Evolutionary conservation across 257 asterid genomes (phyloP).

Genomic region (Penstemon barbatus): DNA sequence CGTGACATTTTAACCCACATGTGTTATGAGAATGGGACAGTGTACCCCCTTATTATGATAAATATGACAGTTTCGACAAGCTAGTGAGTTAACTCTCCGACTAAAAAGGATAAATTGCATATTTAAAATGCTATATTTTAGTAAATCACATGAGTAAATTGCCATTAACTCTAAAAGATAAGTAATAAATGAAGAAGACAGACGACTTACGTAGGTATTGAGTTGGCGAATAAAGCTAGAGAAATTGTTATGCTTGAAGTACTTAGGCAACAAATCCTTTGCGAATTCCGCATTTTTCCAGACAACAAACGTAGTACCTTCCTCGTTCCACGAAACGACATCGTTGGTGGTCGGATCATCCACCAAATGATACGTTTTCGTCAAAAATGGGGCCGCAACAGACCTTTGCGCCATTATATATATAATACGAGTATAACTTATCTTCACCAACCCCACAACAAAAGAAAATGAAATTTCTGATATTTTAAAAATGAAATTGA

Average conservation of each 20-base stretch:
- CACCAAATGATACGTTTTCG: slow-evolving; percentile 78
- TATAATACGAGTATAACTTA: too few relatives aligned
- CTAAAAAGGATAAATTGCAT: too few relatives aligned
- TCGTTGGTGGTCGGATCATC: slow-evolving; percentile 68
- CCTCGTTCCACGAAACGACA: slow-evolving; percentile 76
- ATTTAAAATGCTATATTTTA: too few relatives aligned
- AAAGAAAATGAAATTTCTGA: background rate
- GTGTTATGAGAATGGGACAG: too few relatives aligned
- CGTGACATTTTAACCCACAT: too few relatives aligned
- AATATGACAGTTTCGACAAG: too few relatives aligned
- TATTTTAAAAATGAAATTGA: too few relatives aligned
- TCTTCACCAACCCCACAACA: background rate
- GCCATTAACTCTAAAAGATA: too few relatives aligned
- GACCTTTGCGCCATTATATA: slow-evolving; percentile 63
- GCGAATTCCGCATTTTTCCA: slow-evolving; percentile 95
- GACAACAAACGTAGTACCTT: slow-evolving; percentile 71
- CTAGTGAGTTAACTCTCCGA: too few relatives aligned
- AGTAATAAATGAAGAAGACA: background rate
- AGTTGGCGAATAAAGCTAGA: slow-evolving; percentile 95
- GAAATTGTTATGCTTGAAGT: slow-evolving; percentile 87
- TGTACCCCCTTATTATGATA: too few relatives aligned
- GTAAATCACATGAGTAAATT: too few relatives aligned
- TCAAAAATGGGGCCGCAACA: slow-evolving; percentile 86
- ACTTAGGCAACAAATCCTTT: slow-evolving; percentile 71
- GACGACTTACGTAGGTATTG: slow-evolving; percentile 73